Conservation (phyloP, 2,329 filamentous ascomycete genomes). For the Metarhizium brunneum region DNA sequence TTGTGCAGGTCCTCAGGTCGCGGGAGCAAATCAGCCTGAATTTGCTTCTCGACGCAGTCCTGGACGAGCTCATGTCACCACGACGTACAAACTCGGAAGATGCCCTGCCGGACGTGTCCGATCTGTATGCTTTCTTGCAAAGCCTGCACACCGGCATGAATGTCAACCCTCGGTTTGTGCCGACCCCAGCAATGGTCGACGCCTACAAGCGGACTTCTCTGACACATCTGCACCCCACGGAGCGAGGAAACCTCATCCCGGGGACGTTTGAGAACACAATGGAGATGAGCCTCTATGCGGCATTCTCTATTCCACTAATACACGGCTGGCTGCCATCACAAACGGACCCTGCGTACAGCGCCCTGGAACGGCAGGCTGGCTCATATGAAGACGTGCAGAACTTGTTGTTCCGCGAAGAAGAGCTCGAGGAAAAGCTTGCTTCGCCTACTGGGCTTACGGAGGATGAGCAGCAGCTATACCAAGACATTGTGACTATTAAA, state of each 20-base stretch:
- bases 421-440: constrained; percentile 68
- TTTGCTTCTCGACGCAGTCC: constrained; percentile 76
- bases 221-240: constrained; percentile 40
- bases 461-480: constrained; percentile 69
- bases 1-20: constrained; percentile 68
- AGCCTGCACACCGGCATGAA: constrained; percentile 96
- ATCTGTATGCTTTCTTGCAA: constrained; percentile 79
- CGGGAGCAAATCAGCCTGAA: constrained; percentile 84
- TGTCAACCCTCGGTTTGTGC: constrained; percentile 82
- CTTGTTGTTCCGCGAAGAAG: constrained; percentile 79
- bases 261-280: constrained; percentile 80
- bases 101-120: constrained; percentile 73
- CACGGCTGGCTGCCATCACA: constrained; percentile 84
- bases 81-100: constrained; percentile 53
- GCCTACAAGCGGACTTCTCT: constrained; percentile 43
- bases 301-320: constrained; percentile 79
- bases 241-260: constrained; percentile 39
- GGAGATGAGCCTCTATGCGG: constrained; percentile 86
- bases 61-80: constrained; percentile 85
- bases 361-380: constrained; percentile 64
- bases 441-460: constrained; percentile 44
- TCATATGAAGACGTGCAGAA: constrained; percentile 92
- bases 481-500: constrained; percentile 79
- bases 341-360: constrained; percentile 55
- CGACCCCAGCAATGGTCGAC: constrained; percentile 37